Conservation (phyloP, 306 rosid genomes). For the Dalbergia oliveri region DNA sequence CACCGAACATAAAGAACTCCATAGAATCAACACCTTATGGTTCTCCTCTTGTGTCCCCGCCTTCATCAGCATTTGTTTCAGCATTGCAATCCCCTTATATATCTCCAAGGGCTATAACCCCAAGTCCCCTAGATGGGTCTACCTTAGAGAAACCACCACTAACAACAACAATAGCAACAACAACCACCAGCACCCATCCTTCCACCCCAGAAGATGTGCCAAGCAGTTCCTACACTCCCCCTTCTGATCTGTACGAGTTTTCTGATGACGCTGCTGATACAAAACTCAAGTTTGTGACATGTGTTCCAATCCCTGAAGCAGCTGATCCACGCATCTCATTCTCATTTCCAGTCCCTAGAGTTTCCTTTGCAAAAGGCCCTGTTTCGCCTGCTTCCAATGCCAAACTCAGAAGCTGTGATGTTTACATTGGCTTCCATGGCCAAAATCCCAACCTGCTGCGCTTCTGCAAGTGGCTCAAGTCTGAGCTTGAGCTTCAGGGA, state of each 20-base stretch:
- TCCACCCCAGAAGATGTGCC: constrained; percentile 74
- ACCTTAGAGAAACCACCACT: constrained; percentile 20
- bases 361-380: constrained; percentile 74
- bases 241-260: constrained; percentile 83
- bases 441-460: constrained; percentile 68
- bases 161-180: constrained; percentile 25
- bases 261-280: constrained; percentile 67
- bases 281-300: constrained; percentile 59
- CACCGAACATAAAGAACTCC: constrained; percentile 60
- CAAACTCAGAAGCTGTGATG: constrained; percentile 80
- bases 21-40: constrained; percentile 68
- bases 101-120: constrained; percentile 75
- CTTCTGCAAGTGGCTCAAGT: constrained; percentile 85
- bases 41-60: constrained; percentile 88
- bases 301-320: constrained; percentile 57
- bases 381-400: constrained; percentile 69
- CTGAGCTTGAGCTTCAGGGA: constrained; percentile 93
- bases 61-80: constrained; percentile 95
- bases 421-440: constrained; percentile 86
- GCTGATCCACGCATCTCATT: constrained; percentile 79
- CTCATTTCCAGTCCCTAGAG: constrained; percentile 82
- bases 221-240: constrained; percentile 92
- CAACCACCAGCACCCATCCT: constrained; percentile 34
- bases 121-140: constrained; percentile 28
- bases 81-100: constrained; percentile 92